Conservation (phyloP, 179 eudicot genomes). For the Pouteria campechiana region DNA sequence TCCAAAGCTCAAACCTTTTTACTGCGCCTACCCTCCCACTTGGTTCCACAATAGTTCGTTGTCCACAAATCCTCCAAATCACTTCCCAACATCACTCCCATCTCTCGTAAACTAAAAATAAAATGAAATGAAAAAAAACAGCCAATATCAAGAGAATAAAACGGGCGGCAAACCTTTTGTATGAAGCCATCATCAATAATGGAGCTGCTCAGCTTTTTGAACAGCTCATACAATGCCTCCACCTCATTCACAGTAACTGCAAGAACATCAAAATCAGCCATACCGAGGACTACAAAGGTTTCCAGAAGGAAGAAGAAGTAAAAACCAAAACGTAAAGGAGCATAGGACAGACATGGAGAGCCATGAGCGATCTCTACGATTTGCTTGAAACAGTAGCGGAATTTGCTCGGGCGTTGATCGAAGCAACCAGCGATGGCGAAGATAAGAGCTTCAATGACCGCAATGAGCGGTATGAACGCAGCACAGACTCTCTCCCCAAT, state of each 20-base stretch:
- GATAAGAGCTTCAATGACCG: constrained; percentile 35
- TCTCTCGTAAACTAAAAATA: no score
- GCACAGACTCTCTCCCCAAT: constrained; percentile 49
- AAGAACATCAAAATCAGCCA: constrained; percentile 1
- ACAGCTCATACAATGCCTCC: constrained; percentile 81
- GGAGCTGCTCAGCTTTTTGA: constrained; percentile 72
- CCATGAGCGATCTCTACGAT: constrained; percentile 44
- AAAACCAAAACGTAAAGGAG: not conserved
- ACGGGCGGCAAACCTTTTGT: constrained; percentile 81
- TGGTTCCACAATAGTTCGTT: no score
- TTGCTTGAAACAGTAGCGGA: constrained; percentile 5
- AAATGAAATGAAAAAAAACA: no score
- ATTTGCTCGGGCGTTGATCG: constrained; percentile 11
- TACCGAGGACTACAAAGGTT: not conserved
- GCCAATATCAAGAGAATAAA: no score
- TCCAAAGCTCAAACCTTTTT: no score
- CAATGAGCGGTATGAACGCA: constrained; percentile 35
- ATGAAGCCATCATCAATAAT: constrained; percentile 81
- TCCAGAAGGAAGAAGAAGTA: not conserved
- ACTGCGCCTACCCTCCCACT: no score
- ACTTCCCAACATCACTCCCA: no score
- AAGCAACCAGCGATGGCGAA: constrained; percentile 39
- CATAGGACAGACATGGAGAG: constrained; percentile 38
- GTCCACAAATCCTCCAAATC: no score
- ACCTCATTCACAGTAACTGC: constrained; percentile 79